phyloP scores from a whole-genome alignment of 495 filamentous ascomycete genomes.

The Penicillium crystallinum region DNA sequence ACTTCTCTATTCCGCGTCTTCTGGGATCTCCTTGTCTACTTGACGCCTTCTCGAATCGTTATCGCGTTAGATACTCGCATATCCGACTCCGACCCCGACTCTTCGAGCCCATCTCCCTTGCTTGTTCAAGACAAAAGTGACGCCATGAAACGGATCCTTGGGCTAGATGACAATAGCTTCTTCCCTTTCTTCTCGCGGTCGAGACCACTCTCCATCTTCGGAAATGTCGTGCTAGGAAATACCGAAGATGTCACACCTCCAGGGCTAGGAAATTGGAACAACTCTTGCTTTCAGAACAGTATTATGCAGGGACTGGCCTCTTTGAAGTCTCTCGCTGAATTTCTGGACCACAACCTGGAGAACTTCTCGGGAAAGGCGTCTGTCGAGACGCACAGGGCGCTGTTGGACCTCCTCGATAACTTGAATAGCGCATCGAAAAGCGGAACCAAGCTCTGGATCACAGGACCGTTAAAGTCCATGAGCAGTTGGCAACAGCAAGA shows the following conservation, averaged over 20 bases:
- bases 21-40: conserved; percentile 59
- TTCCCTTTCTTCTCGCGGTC: conserved; percentile 45
- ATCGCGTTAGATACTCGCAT: conserved; percentile 50
- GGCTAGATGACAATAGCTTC: conserved; percentile 53
- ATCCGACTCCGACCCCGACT: conserved; percentile 19
- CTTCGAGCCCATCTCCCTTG: conserved; percentile 19
- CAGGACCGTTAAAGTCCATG: conserved; percentile 73
- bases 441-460: conserved; percentile 72
- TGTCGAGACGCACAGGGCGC: conserved; percentile 48
- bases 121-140: conserved; percentile 54
- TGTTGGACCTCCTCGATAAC: conserved; percentile 58
- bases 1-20: conserved; percentile 28
- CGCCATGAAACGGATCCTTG: conserved; percentile 60
- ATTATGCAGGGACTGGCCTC: conserved; percentile 84
- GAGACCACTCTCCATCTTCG: conserved; percentile 38
- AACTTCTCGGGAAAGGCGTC: conserved; percentile 29
- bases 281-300: conserved; percentile 97
- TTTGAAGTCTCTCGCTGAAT: conserved; percentile 55
- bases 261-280: conserved; percentile 85
- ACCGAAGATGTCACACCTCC: conserved; percentile 49
- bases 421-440: conserved; percentile 63
- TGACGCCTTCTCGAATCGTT: conserved; percentile 56
- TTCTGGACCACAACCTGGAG: conserved; percentile 45
- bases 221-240: conserved; percentile 35
- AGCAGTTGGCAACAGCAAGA: conserved; percentile 96